Conservation (phyloP, 73 alveolate species). For the Paramecium caudatum region DNA sequence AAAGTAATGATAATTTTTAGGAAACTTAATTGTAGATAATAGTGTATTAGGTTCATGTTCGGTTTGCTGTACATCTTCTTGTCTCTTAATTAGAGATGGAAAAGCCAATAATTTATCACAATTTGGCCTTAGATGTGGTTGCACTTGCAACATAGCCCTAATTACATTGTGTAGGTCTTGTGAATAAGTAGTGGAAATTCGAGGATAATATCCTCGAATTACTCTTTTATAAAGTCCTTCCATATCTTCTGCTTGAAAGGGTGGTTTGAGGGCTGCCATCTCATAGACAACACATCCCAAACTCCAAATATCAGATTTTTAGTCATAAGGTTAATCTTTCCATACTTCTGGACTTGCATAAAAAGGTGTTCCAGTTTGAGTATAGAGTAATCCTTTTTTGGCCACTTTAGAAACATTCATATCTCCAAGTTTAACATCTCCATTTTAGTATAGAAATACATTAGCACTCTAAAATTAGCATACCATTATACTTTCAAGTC, state of each 20-base stretch:
- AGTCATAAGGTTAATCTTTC: slow-evolving; percentile 84
- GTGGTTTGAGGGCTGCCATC: slow-evolving; percentile 85
- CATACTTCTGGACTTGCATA: slow-evolving; percentile 78
- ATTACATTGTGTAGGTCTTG: slow-evolving; percentile 84
- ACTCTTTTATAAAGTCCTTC: slow-evolving; percentile 87
- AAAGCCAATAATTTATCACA: slow-evolving; percentile 81
- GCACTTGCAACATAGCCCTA: slow-evolving; percentile 77
- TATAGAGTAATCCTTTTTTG: slow-evolving; percentile 83
- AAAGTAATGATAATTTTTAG: slow-evolving; percentile 81
- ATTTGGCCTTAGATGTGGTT: slow-evolving; percentile 85
- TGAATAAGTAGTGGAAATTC: slow-evolving; percentile 81
- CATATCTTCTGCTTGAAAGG: slow-evolving; percentile 89
- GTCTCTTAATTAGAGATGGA: slow-evolving; percentile 78
- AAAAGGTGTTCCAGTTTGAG: slow-evolving; percentile 89
- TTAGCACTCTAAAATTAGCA: slow-evolving; percentile 81
- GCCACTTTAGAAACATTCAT: slow-evolving; percentile 92
- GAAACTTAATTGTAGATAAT: slow-evolving; percentile 83
- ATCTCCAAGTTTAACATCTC: slow-evolving; percentile 88
- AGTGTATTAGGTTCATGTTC: slow-evolving; percentile 79
- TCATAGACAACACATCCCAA: slow-evolving; percentile 88
- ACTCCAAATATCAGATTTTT: slow-evolving; percentile 88
- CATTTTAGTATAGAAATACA: slow-evolving; percentile 84
- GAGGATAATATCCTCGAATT: slow-evolving; percentile 85
- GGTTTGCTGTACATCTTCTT: slow-evolving; percentile 68
- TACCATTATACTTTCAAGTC: slow-evolving; percentile 80